Evolutionary conservation across 768 basidiomycete species (phyloP), one percentile per base, ranked within the genome.

Genomic region (Lentinula sp.): DNA sequence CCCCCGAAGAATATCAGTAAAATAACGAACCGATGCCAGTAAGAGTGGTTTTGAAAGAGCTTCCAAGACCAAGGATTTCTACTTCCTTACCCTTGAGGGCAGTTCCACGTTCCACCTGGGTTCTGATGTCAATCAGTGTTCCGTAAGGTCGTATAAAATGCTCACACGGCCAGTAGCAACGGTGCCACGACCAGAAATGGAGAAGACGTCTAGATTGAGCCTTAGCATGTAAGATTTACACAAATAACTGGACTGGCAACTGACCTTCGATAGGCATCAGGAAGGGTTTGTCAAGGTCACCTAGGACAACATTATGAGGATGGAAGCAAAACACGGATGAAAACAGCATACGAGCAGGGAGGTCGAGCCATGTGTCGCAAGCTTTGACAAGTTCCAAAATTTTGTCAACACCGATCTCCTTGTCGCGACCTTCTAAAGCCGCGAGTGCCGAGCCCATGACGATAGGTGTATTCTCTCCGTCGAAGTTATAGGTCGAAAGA

Each of bases 281-380:
- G 88, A 97, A 98, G 35, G 97, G 95, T 73, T 96, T 95, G 71
- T 99, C 96, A 60, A 98, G 85, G 72, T 98, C 95, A 78, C 93
- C 92, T 93, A 61, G 35, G 40, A 43, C 46, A 49, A 15, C n/a
- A 35, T 57, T 42, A 50, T 40, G 18, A 56, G 21, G 23, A 56
- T 28, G 23, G 37, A 62, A 35, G 31, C 28, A 63, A 52, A 49
- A 45, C n/a, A 9, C 10, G 4, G 61, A 39, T 9, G 18, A 18
- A 39, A 13, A 51, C 35, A 78, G 90, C 64, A 28, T 74, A 89
- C 96, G 95, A 68, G 81, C 78, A 64, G 97, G 97, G 49, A 96
- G 84, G 66, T 98, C 93, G 53, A 99, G 86, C 97, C 97, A 99
- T 21, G 81, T 75, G 70, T 99, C 97, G 67, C 95, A 96, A 57